phyloP scores from a whole-genome alignment of 352 stramenopile genomes.

The Globisporangium ultimum region DNA sequence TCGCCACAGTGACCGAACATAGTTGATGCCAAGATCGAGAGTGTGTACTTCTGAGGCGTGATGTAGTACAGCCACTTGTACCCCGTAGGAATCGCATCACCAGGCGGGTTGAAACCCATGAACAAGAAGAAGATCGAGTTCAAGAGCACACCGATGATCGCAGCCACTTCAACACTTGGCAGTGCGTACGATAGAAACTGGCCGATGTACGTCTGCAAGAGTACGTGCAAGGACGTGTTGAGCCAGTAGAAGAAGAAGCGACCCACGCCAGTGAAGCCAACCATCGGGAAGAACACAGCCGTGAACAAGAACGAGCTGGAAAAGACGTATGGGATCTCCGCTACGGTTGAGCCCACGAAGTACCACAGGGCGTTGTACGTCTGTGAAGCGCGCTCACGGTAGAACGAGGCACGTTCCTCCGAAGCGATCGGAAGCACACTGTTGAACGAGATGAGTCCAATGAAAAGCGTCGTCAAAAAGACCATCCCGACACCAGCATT shows the following conservation, averaged over 20 bases:
- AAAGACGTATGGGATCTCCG: conserved; percentile 10
- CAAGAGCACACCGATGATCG: conserved; percentile 18
- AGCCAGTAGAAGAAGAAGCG: conserved; percentile 12
- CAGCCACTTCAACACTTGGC: conserved; percentile 14
- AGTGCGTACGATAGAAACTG: conserved; percentile 13
- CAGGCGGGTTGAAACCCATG: conserved; percentile 41
- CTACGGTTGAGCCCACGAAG: conserved; percentile 41
- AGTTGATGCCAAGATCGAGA: conserved; percentile 10
- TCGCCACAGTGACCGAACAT: conserved; percentile 10
- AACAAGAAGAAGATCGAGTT: conserved; percentile 50
- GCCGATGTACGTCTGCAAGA: conserved; percentile 18
- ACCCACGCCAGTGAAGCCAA: conserved; percentile 18
- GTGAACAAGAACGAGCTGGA: conserved; percentile 13
- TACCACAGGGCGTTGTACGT: no score
- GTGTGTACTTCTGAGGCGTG: conserved; percentile 13
- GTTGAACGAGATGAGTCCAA: no score
- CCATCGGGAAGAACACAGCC: conserved; percentile 21
- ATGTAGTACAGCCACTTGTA: conserved; percentile 17
- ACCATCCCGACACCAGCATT: no score
- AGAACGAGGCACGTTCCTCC: no score
- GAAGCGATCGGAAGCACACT: no score
- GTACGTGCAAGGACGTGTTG: conserved; percentile 7
- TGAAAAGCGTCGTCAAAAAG: no score
- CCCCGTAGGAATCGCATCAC: conserved; percentile 16
- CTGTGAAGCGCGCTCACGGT: no score